Conservation (phyloP, 106 monocot species). For the Dioscorea zingiberensis region DNA sequence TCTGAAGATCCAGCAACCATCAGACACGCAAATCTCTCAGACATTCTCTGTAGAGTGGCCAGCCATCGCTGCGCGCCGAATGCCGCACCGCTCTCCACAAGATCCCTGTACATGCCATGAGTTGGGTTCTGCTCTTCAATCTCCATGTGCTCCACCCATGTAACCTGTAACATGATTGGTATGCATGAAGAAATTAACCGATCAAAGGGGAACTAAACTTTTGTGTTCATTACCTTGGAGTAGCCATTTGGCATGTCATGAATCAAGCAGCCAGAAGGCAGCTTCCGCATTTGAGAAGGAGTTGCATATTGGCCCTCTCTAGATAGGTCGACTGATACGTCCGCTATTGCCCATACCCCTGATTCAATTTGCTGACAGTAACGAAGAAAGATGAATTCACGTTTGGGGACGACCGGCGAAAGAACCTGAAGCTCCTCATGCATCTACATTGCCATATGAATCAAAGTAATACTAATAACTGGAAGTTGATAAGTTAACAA, state of each 20-base stretch:
- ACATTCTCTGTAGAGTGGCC: slow-evolving; percentile 49
- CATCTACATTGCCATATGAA: slow-evolving; percentile 44
- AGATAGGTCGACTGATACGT: slow-evolving; percentile 57
- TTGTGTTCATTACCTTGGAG: slow-evolving; percentile 48
- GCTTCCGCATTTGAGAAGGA: slow-evolving; percentile 27
- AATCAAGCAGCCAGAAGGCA: slow-evolving; percentile 91
- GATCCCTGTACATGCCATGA: slow-evolving; percentile 33
- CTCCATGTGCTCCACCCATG: slow-evolving; percentile 69
- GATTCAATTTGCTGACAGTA: slow-evolving; percentile 82
- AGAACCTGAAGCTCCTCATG: slow-evolving; percentile 76
- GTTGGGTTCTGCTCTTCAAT: slow-evolving; percentile 31
- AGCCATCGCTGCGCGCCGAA: slow-evolving; percentile 61
- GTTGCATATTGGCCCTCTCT: slow-evolving; percentile 35
- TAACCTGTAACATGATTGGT: slow-evolving; percentile 41
- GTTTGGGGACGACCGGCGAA: slow-evolving; percentile 69
- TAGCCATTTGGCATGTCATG: slow-evolving; percentile 83
- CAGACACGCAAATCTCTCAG: slow-evolving; percentile 37
- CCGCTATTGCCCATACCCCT: slow-evolving; percentile 68
- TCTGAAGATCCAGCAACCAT: slow-evolving; percentile 18
- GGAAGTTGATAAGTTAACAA: too few species aligned
- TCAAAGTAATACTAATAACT: not conserved
- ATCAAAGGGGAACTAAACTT: not conserved
- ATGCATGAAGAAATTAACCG: too few species aligned
- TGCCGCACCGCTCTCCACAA: slow-evolving; percentile 51
- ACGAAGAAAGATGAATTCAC: slow-evolving; percentile 76